These are phyloP conservation scores for Aphanoascus verrucosus DNA, from an alignment of 2,329 filamentous ascomycete genomes.

Conservation along the genomic window DNA sequence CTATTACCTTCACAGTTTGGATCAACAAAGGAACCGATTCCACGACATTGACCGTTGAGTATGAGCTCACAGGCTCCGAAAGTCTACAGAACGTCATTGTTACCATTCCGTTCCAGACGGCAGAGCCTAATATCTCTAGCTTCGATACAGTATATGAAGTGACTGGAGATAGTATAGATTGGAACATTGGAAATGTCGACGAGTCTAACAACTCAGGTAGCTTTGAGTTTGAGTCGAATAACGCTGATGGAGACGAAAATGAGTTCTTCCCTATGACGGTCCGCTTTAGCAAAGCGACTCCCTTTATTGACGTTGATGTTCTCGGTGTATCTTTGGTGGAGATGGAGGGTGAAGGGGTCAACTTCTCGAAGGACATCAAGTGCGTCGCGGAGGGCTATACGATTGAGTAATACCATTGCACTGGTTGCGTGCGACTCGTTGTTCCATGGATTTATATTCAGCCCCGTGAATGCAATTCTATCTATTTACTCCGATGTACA, in stretches of 20 bases:
- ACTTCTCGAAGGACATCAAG: constrained; percentile 38
- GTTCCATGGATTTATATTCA: neutral
- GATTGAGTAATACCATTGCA: constrained; percentile 29
- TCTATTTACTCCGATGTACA: neutral
- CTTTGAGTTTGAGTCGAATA: constrained; percentile 91
- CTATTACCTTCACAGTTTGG: constrained; percentile 96
- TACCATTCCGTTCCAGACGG: constrained; percentile 72
- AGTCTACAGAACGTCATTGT: constrained; percentile 74
- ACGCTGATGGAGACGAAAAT: constrained; percentile 71
- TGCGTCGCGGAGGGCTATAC: constrained; percentile 36
- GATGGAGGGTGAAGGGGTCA: constrained; percentile 35
- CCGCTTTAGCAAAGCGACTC: constrained; percentile 71
- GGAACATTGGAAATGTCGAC: constrained; percentile 80
- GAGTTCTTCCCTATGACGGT: constrained; percentile 98
- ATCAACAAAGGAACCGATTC: constrained; percentile 77
- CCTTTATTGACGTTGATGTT: constrained; percentile 88
- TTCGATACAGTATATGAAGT: constrained; percentile 94
- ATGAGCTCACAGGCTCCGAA: constrained; percentile 77
- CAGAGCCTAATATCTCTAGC: constrained; percentile 79
- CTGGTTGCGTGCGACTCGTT: neutral
- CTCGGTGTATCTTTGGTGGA: constrained; percentile 35
- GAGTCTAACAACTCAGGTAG: constrained; percentile 71
- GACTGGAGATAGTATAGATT: constrained; percentile 82
- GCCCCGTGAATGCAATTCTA: neutral
- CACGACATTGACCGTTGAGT: constrained; percentile 88